phyloP scores from a whole-genome alignment of 352 stramenopile species.

The Pythium volutum region DNA sequence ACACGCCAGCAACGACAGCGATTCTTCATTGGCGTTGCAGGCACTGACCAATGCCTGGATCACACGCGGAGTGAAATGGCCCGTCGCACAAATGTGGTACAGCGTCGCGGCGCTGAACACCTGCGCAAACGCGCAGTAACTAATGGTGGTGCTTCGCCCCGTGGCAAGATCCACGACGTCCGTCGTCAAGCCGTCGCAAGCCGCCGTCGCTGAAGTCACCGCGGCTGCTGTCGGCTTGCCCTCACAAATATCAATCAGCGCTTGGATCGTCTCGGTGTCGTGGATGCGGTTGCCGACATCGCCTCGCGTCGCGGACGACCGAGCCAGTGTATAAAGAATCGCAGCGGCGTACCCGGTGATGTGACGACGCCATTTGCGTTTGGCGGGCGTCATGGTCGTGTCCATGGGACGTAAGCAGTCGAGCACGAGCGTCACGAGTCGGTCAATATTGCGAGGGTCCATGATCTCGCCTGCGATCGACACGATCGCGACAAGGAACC shows the following conservation, averaged over 20 bases:
- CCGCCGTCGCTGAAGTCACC: too few relatives aligned
- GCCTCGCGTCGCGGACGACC: slow-evolving; percentile 50
- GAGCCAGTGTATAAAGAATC: slow-evolving; percentile 49
- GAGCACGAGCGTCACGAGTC: slow-evolving; percentile 49
- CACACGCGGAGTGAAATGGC: slow-evolving; percentile 39
- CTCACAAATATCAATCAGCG: slow-evolving; percentile 55
- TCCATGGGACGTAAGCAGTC: slow-evolving; percentile 35
- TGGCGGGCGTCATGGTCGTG: slow-evolving; percentile 16
- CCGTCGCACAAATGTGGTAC: slow-evolving; percentile 70
- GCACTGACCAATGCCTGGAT: slow-evolving; percentile 64
- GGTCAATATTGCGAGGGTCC: slow-evolving; percentile 53
- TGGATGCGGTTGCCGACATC: slow-evolving; percentile 48
- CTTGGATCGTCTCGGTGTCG: slow-evolving; percentile 35
- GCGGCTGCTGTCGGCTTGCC: slow-evolving; percentile 7
- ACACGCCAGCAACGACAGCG: slow-evolving; percentile 63
- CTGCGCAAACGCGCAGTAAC: slow-evolving; percentile 37
- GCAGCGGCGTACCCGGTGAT: slow-evolving; percentile 49
- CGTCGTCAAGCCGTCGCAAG: background rate
- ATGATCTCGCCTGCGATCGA: slow-evolving; percentile 64
- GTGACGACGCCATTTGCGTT: slow-evolving; percentile 35
- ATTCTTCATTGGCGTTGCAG: slow-evolving; percentile 73
- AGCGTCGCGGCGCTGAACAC: slow-evolving; percentile 72
- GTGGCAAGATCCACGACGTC: background rate
- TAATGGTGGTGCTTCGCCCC: background rate
- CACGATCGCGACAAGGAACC: slow-evolving; percentile 66